A percentile compares a stretch with the other conserved stretches of the same genome.
Evolutionary conservation across 768 basidiomycete genomes (phyloP).

Genomic region (Agaricus sinodeliciosus): DNA sequence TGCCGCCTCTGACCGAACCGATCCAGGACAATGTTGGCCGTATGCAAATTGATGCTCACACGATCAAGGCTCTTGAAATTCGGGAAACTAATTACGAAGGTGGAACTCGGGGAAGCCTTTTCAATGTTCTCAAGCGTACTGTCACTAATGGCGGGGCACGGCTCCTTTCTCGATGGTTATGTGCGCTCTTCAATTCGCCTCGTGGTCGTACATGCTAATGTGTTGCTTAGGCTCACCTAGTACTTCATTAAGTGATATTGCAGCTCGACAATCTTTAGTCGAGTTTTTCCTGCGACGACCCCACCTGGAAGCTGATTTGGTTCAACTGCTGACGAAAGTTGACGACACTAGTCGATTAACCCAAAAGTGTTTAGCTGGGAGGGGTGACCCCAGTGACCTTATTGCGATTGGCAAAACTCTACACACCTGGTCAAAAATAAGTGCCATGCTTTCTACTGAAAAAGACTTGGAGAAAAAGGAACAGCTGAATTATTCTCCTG

Average conservation of each 20-base stretch:
- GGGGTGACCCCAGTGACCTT: slow-evolving; percentile 63
- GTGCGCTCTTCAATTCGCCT: slow-evolving; percentile 42
- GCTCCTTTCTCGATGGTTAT: slow-evolving; percentile 68
- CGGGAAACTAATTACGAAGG: slow-evolving; percentile 70
- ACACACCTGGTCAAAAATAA: slow-evolving; percentile 48
- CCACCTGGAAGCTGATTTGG: slow-evolving; percentile 60
- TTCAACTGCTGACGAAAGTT: slow-evolving; percentile 43
- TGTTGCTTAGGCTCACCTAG: slow-evolving; percentile 60
- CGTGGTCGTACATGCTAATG: slow-evolving; percentile 9
- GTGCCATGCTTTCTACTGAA: slow-evolving; percentile 48
- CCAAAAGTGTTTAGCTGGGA: slow-evolving; percentile 67
- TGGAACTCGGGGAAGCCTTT: slow-evolving; percentile 63
- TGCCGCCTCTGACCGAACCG: slow-evolving; percentile 58
- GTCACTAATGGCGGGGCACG: slow-evolving; percentile 73
- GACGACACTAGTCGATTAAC: slow-evolving; percentile 74
- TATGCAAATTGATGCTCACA: slow-evolving; percentile 90
- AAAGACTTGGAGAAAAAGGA: slow-evolving; percentile 41
- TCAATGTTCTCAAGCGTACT: slow-evolving; percentile 72
- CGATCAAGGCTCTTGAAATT: slow-evolving; percentile 85
- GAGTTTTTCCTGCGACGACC: slow-evolving; percentile 57
- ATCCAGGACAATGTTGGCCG: slow-evolving; percentile 48
- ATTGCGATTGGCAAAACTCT: slow-evolving; percentile 58
- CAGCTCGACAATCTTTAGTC: slow-evolving; percentile 70
- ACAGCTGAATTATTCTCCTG: slow-evolving; percentile 17
- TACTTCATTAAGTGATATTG: slow-evolving; percentile 66